phyloP scores from a whole-genome alignment of 2,329 filamentous ascomycete species.

The Alternaria longipes region DNA sequence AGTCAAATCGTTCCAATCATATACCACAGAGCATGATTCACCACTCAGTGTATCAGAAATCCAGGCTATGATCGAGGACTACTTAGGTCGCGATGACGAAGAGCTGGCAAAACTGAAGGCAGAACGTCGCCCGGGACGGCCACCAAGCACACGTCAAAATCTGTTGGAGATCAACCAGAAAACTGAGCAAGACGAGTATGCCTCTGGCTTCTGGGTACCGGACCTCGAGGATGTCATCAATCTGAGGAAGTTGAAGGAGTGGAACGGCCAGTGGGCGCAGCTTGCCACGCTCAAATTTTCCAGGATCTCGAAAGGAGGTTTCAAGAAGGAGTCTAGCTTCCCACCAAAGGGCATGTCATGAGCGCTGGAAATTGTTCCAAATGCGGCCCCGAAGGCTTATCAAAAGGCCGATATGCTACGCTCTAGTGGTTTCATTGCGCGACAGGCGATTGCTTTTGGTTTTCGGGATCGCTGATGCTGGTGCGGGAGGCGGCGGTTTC shows the following conservation, averaged over 20 bases:
- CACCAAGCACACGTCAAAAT: constrained; percentile 79
- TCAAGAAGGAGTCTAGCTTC: constrained; percentile 75
- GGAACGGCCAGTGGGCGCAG: constrained; percentile 86
- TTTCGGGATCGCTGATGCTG: neutral
- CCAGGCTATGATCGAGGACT: constrained; percentile 59
- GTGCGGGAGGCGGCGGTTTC: neutral
- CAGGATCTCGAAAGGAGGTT: constrained; percentile 73
- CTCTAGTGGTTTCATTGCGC: neutral
- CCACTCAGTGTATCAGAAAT: constrained; percentile 63
- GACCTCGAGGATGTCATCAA: constrained; percentile 76
- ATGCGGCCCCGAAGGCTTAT: neutral
- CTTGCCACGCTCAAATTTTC: constrained; percentile 80
- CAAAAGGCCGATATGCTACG: neutral
- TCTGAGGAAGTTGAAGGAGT: constrained; percentile 71
- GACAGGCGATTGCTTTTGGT: neutral
- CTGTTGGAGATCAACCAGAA: constrained; percentile 76
- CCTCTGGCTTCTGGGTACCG: constrained; percentile 85
- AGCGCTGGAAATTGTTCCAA: constrained; percentile 11
- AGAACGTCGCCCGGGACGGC: constrained; percentile 78
- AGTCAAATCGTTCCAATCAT: constrained; percentile 76
- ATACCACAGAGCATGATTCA: constrained; percentile 62
- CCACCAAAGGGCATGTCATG: constrained; percentile 67
- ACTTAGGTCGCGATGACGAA: constrained; percentile 71
- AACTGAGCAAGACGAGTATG: constrained; percentile 79
- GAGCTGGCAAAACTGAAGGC: constrained; percentile 73